Conservation (phyloP, 2,329 filamentous ascomycete genomes). For the Alternaria angustiovoidea region DNA sequence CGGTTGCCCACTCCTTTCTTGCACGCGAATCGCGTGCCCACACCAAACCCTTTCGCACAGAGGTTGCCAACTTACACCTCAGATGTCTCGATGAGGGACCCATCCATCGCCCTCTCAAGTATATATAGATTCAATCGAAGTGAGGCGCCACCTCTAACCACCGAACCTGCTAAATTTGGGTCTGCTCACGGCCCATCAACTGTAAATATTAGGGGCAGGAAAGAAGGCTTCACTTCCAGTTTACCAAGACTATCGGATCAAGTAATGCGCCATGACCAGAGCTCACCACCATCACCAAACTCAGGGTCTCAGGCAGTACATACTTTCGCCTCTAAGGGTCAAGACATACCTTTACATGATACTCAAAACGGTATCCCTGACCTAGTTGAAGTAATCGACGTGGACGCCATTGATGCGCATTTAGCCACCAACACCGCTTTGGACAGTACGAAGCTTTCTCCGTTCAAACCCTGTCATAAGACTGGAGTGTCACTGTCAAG, state of each 20-base stretch:
- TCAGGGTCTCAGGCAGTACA: background rate
- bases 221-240: conserved; percentile 31
- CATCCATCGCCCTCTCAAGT: conserved; percentile 26
- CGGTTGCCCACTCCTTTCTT: conserved; percentile 21
- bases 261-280: conserved; percentile 27
- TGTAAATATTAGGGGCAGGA: conserved; percentile 33
- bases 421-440: conserved; percentile 3
- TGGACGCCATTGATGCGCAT: conserved; percentile 30
- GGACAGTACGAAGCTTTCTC: conserved; percentile 19
- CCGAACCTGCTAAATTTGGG: conserved; percentile 20
- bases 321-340: background rate
- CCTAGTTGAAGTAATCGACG: conserved; percentile 32
- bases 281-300: conserved; percentile 3
- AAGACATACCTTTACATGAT: conserved; percentile 5
- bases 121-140: conserved; percentile 18
- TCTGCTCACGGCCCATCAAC: conserved; percentile 27
- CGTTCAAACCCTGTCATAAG: conserved; percentile 33
- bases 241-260: conserved; percentile 13
- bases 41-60: conserved; percentile 30
- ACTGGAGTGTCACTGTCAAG: conserved; percentile 31
- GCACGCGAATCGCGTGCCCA: conserved; percentile 24
- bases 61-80: conserved; percentile 20
- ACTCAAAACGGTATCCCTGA: conserved; percentile 1
- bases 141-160: conserved; percentile 4
- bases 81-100: conserved; percentile 36